Conservation (phyloP, 2,329 filamentous ascomycete genomes). For the Sclerotinia glacialis region DNA sequence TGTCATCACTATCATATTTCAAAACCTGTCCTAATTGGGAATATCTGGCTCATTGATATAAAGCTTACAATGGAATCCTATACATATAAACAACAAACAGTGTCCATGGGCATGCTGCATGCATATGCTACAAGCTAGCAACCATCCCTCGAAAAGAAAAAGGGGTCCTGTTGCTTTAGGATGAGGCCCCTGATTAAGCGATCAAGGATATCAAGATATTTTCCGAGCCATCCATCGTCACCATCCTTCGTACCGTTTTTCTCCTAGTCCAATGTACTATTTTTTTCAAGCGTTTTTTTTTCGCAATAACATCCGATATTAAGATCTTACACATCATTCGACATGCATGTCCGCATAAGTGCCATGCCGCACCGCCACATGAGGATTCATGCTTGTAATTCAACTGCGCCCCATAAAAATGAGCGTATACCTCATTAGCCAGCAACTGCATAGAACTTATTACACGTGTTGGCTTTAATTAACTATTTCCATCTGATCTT, state of each 20-base stretch:
- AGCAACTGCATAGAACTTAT: not conserved
- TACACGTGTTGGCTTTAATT: not conserved
- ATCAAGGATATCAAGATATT: not conserved
- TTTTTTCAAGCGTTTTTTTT: not conserved
- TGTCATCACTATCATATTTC: not conserved
- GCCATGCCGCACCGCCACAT: slow-evolving; percentile 17
- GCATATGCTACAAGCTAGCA: not conserved
- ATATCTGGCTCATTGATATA: not conserved
- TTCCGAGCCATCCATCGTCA: not conserved
- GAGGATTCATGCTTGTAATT: slow-evolving; percentile 17
- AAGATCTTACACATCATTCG: not conserved
- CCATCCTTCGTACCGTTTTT: not conserved
- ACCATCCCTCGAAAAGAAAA: not conserved
- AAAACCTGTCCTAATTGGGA: not conserved
- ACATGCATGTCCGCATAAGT: slow-evolving; percentile 4
- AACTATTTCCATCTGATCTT: not conserved
- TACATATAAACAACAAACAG: not conserved
- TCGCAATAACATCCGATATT: not conserved
- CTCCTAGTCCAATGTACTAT: too few relatives aligned
- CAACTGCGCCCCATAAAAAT: slow-evolving; percentile 5
- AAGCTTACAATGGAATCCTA: not conserved
- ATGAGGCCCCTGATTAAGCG: slow-evolving; percentile 9
- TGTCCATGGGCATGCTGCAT: not conserved
- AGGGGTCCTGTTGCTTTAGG: not conserved
- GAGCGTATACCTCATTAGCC: not conserved